Evolutionary conservation across 2,329 filamentous ascomycete genomes (phyloP).

Genomic region (Metarhizium album): DNA sequence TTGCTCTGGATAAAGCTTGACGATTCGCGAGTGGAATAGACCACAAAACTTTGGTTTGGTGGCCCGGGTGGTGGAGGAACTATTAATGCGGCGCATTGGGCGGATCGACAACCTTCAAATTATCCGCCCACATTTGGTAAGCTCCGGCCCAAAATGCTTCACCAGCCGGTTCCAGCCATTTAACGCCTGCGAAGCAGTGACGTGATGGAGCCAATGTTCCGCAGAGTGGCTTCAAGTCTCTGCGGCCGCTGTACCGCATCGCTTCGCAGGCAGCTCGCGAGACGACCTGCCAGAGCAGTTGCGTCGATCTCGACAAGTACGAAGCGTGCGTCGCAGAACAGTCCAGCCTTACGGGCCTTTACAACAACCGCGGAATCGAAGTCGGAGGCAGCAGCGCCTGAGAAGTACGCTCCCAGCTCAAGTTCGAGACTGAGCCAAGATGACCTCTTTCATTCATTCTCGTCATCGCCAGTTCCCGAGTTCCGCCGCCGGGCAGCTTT

Average conservation of each 20-base stretch:
- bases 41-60: conserved; percentile 21
- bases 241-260: conserved; percentile 30
- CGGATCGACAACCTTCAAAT: conserved; percentile 20
- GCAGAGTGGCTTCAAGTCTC: conserved; percentile 26
- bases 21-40: conserved; percentile 12
- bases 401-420: conserved; percentile 13
- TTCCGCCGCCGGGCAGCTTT: conserved; percentile 82
- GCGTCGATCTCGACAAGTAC: conserved; percentile 10
- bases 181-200: neutral
- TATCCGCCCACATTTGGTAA: neutral
- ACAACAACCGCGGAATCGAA: conserved; percentile 17
- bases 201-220: conserved; percentile 30
- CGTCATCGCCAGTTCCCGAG: conserved; percentile 75
- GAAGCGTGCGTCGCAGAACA: conserved; percentile 9
- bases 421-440: conserved; percentile 47
- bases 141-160: neutral
- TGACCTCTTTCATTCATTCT: conserved; percentile 90
- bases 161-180: neutral
- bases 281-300: conserved; percentile 15
- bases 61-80: conserved; percentile 21
- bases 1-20: neutral
- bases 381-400: conserved; percentile 18
- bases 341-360: conserved; percentile 17
- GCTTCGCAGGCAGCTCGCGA: conserved; percentile 18
- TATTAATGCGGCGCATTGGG: conserved; percentile 23